Evolutionary conservation across 1,284 basidiomycete genomes (phyloP).

Genomic region (Moesziomyces aphidis): DNA sequence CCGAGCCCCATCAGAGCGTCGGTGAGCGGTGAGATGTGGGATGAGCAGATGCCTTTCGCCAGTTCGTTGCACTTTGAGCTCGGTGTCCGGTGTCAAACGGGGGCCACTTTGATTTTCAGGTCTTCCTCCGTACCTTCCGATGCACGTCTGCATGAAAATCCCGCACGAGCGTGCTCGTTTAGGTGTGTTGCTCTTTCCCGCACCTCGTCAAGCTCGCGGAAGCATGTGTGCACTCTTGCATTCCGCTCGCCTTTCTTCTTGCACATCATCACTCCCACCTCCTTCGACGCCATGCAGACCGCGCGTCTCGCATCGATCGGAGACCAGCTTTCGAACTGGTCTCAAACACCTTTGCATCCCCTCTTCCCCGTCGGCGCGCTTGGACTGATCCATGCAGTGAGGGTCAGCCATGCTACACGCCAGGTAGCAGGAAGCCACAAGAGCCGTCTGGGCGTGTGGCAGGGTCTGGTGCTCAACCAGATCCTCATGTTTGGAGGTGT

Average conservation of each 20-base stretch:
- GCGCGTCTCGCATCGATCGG: constrained; percentile 12
- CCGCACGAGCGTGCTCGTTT: too few relatives aligned
- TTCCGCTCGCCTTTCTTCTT: background rate
- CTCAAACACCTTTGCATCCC: constrained; percentile 20
- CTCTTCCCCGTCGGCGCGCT: constrained; percentile 46
- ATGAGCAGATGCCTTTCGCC: too few relatives aligned
- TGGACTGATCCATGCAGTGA: constrained; percentile 40
- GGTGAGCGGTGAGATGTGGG: too few relatives aligned
- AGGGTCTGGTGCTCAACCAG: constrained; percentile 53
- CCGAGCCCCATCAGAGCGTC: too few relatives aligned
- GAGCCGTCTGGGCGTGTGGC: constrained; percentile 38
- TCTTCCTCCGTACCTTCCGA: too few relatives aligned
- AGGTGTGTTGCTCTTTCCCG: too few relatives aligned
- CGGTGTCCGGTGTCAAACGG: too few relatives aligned
- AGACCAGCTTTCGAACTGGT: constrained; percentile 17
- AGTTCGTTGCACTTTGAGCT: too few relatives aligned
- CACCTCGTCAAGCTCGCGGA: too few relatives aligned
- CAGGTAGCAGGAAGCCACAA: constrained; percentile 41
- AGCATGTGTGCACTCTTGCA: too few relatives aligned
- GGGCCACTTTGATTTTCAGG: too few relatives aligned
- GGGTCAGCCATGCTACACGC: constrained; percentile 58
- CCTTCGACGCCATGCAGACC: constrained; percentile 6
- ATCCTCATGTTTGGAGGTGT: constrained; percentile 58
- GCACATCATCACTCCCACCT: background rate
- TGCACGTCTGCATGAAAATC: too few relatives aligned